Evolutionary conservation across 2,329 filamentous ascomycete genomes (phyloP).

Genomic region (Fusarium sp.): DNA sequence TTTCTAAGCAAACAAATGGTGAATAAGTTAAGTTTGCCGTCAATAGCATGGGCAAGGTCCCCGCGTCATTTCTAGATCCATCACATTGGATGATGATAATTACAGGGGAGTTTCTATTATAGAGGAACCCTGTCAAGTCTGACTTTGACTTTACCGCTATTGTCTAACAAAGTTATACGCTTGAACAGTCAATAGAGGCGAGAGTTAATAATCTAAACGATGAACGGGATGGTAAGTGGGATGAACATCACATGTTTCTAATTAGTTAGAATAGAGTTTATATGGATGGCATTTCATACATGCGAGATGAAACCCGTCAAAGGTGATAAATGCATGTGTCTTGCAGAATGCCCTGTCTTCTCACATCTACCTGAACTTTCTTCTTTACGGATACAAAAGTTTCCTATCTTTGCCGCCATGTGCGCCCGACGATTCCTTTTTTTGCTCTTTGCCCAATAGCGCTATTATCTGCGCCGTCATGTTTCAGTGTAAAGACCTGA

Average conservation of each 20-base stretch:
- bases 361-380: constrained; percentile 24
- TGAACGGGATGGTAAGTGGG: constrained; percentile 1
- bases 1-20: constrained; percentile 21
- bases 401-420: background rate
- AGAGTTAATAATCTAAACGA: constrained; percentile 12
- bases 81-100: constrained; percentile 8
- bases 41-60: background rate
- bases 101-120: constrained; percentile 8
- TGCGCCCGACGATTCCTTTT: background rate
- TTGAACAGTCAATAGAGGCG: constrained; percentile 12
- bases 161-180: background rate
- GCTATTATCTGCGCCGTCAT: constrained; percentile 22
- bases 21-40: constrained; percentile 14
- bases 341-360: constrained; percentile 1
- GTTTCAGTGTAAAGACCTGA: constrained; percentile 38
- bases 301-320: constrained; percentile 36
- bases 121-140: constrained; percentile 1
- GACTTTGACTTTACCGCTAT: background rate
- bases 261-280: constrained; percentile 4
- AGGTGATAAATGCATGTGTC: background rate
- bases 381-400: background rate
- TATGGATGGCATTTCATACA: background rate
- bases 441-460: background rate
- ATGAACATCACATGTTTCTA: background rate
- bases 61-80: constrained; percentile 28